These are phyloP conservation scores for Populus nigra DNA, from an alignment of 345 rosid genomes.

Conservation along the genomic window DNA sequence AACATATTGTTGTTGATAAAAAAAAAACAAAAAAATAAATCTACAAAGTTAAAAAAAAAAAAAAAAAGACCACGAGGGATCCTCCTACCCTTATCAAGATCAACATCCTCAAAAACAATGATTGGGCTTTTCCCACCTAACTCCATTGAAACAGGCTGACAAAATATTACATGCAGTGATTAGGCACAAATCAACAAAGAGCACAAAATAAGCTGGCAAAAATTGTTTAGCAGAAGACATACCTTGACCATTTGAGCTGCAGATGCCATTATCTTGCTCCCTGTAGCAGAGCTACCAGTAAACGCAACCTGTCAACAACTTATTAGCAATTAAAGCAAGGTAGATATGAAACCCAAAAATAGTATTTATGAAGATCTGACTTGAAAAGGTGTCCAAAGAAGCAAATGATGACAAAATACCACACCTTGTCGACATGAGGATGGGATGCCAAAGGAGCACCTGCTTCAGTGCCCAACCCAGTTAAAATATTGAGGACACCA, in stretches of 20 bases:
- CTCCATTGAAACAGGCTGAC: constrained; percentile 89
- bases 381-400: constrained; percentile 11
- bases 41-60: neutral
- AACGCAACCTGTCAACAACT: constrained; percentile 62
- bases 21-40: neutral
- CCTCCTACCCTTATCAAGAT: constrained; percentile 77
- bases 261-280: constrained; percentile 75
- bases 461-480: constrained; percentile 96
- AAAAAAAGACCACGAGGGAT: constrained; percentile 8
- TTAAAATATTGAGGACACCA: constrained; percentile 85
- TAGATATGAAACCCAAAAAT: constrained; percentile 5
- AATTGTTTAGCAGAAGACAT: constrained; percentile 15
- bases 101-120: constrained; percentile 86
- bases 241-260: constrained; percentile 90
- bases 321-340: constrained; percentile 19
- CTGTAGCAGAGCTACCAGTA: constrained; percentile 93
- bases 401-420: constrained; percentile 1
- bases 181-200: constrained; percentile 12
- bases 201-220: constrained; percentile 2
- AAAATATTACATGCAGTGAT: constrained; percentile 17
- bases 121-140: constrained; percentile 97
- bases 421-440: constrained; percentile 89
- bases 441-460: constrained; percentile 96
- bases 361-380: constrained; percentile 8
- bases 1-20: constrained; percentile 13